A percentile compares a stretch with the other conserved stretches of the same genome.
These are phyloP conservation scores for Castanea mollissima DNA, from an alignment of 306 rosid genomes.

Conservation along the genomic window DNA sequence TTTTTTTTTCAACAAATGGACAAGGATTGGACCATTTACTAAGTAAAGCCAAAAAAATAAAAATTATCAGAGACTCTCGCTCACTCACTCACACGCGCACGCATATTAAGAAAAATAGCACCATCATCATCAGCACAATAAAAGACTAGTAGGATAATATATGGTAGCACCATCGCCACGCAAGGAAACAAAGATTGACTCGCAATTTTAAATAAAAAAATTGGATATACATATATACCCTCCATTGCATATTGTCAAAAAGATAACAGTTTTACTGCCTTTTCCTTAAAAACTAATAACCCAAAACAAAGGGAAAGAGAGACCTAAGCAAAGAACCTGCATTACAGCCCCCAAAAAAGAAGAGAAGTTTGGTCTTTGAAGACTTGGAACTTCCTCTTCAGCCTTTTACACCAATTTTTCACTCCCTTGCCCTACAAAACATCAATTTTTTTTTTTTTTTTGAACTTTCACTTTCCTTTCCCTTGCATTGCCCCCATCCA, in stretches of 20 bases:
- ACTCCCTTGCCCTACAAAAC: neutral
- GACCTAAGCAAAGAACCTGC: conserved; percentile 28
- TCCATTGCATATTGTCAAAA: conserved; percentile 45
- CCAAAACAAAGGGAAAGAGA: neutral
- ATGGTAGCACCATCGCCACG: conserved; percentile 9
- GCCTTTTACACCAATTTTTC: neutral
- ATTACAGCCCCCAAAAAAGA: conserved; percentile 42
- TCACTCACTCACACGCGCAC: neutral
- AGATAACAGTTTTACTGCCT: conserved; percentile 41
- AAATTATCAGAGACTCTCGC: neutral
- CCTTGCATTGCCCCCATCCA: conserved; percentile 12
- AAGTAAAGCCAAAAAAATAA: neutral
- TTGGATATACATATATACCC: conserved; percentile 41
- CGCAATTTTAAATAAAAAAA: conserved; percentile 25
- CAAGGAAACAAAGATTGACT: conserved; percentile 15
- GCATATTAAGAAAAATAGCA: neutral
- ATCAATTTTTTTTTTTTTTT: neutral
- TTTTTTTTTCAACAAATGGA: neutral
- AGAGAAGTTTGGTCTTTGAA: conserved; percentile 32
- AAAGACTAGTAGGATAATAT: neutral
- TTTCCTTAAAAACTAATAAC: conserved; percentile 26
- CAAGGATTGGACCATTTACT: neutral
- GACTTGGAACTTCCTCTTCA: conserved; percentile 31
- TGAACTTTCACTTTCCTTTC: no score
- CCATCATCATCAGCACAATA: neutral